Percentiles rank a stretch among this genome's conserved stretches.
These are phyloP conservation scores for Tothia fuscella DNA, from an alignment of 2,329 filamentous ascomycete genomes.

Conservation along the genomic window DNA sequence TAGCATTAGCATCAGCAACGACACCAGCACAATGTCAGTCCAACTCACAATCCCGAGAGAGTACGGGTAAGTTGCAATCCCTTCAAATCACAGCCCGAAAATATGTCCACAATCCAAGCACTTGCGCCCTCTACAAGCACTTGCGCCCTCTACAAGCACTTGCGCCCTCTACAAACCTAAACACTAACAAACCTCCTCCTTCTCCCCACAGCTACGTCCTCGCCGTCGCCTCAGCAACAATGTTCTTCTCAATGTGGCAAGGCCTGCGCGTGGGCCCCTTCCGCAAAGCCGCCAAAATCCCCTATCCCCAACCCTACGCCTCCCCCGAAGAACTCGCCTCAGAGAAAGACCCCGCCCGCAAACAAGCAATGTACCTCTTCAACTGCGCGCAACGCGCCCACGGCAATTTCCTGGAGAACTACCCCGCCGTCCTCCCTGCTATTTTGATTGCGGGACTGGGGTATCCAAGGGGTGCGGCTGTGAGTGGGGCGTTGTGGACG, in stretches of 20 bases:
- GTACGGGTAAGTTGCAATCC: slow-evolving; percentile 25
- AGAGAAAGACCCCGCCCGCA: slow-evolving; percentile 26
- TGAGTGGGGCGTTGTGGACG: slow-evolving; percentile 39
- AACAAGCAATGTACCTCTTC: slow-evolving; percentile 32
- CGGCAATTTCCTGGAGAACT: slow-evolving; percentile 49
- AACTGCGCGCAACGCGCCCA: slow-evolving; percentile 44
- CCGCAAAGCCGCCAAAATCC: slow-evolving; percentile 36
- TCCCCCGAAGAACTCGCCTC: slow-evolving; percentile 39
- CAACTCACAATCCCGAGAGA: slow-evolving; percentile 33
- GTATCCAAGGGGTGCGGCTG: slow-evolving; percentile 37
- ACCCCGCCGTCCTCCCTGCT: slow-evolving; percentile 37
- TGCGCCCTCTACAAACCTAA: slow-evolving; percentile 9
- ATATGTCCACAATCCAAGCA: not conserved
- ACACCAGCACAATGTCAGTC: slow-evolving; percentile 14
- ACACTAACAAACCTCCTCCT: slow-evolving; percentile 10
- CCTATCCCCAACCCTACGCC: slow-evolving; percentile 49
- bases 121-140: not conserved
- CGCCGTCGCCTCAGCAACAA: slow-evolving; percentile 40
- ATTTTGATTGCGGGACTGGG: slow-evolving; percentile 43
- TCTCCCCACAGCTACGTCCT: slow-evolving; percentile 51
- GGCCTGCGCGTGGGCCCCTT: slow-evolving; percentile 31
- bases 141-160: not conserved
- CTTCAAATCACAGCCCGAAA: slow-evolving; percentile 4
- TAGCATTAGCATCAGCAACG: too few relatives aligned
- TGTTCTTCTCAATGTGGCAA: slow-evolving; percentile 42